Base-by-base conservation (phyloP, 768 basidiomycete genomes). In the Suillus occidentalis region DNA sequence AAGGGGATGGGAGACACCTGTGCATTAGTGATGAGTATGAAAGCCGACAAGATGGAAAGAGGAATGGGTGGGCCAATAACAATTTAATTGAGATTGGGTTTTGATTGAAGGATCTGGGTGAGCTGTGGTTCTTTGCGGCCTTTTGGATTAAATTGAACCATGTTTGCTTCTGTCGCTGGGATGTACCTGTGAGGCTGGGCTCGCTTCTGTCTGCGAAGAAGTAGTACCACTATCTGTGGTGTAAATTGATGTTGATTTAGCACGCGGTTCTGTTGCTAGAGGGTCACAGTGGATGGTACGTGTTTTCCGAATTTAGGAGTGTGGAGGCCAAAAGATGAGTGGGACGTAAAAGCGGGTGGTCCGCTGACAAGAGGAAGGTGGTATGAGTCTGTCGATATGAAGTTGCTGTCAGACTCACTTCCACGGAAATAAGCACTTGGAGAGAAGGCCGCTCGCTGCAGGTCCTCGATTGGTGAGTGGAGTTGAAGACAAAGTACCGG, bases 11-110 rank as follows among this genome's bases (percentile, higher is more conserved):
- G 56, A 22, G 16, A 12, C 39, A 57, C 56, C 22, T 25, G n/a
- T 57, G 22, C n/a, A 57, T 39, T 25, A 16, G 22, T 57, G 56
- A 57, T 39, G 56, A 6, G 34, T 57, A 16, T 57, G 57, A 39
- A 39, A 18, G 37, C 52, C 28, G 39, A 40, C 31, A 31, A 52
- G 18, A 8, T 4, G 50, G 36, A 18, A 16, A 31, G 16, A 40
- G 39, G 14, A 58, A 58, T 59, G 1, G 40, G 39, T 31, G 58
- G 39, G 10, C 58, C 40, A 20, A 42, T 20, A 28, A 16, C 20
- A 42, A 42, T 43, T 58, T 28, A 22, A 25, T 58, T 58, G 4
- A 63, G 62, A 63, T 63, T 63, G 37, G 56, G 50, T 63, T 60
- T 57, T 31, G 40, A 63, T 63, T 20, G 28, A 12, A 60, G 36